These are phyloP conservation scores for Melanomma pulvis-pyrius DNA, from an alignment of 495 filamentous ascomycete genomes.

Conservation along the genomic window DNA sequence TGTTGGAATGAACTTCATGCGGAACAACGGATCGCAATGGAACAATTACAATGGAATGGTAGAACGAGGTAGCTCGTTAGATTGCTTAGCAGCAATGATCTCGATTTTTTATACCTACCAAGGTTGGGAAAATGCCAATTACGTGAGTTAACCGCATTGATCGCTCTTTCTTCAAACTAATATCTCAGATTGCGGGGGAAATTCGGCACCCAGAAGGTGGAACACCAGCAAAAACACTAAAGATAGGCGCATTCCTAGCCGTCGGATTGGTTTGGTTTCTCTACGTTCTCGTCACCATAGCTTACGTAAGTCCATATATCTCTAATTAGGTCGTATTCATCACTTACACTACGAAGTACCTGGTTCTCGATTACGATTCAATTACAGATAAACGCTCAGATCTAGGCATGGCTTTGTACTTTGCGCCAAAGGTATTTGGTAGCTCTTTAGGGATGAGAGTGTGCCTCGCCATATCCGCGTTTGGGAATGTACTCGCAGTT, in stretches of 20 bases:
- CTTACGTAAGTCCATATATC: neutral
- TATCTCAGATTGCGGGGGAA: neutral
- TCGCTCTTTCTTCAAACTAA: neutral
- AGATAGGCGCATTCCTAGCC: neutral
- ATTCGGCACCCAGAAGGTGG: neutral
- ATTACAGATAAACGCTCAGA: neutral
- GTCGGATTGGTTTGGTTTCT: neutral
- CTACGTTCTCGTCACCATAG: neutral
- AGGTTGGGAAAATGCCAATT: constrained; percentile 31
- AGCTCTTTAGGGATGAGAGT: neutral
- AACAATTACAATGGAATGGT: neutral
- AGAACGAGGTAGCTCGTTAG: constrained; percentile 4
- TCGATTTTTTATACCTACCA: constrained; percentile 23
- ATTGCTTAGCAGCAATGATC: constrained; percentile 16
- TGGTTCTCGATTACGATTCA: neutral
- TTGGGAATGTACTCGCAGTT: constrained; percentile 6
- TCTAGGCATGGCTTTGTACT: neutral
- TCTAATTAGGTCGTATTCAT: neutral
- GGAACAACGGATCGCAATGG: constrained; percentile 16
- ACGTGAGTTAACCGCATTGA: constrained; percentile 2
- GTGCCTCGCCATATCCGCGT: constrained; percentile 1
- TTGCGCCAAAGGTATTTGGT: neutral
- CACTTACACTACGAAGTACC: neutral
- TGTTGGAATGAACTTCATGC: constrained; percentile 4
- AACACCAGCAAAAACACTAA: neutral